These are phyloP conservation scores for Lactarius akahatsu DNA, from an alignment of 768 basidiomycete species.

Conservation along the genomic window DNA sequence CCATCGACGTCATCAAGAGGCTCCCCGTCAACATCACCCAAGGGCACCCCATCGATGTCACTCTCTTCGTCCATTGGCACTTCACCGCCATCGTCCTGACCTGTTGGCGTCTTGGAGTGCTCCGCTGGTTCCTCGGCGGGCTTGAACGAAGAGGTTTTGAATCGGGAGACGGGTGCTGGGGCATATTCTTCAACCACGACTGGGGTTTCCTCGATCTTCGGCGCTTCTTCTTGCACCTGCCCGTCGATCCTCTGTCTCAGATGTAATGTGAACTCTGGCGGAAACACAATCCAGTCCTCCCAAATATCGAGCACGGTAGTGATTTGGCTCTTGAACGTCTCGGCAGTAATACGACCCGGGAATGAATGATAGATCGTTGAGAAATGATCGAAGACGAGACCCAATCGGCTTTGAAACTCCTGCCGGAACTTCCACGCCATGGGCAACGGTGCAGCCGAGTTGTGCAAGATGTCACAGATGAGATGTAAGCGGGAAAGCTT, in stretches of 20 bases:
- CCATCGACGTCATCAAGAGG: constrained; percentile 40
- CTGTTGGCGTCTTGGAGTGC: constrained; percentile 30
- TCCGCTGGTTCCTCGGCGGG: constrained; percentile 51
- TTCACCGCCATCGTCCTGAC: constrained; percentile 41
- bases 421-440: constrained; percentile 98
- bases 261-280: constrained; percentile 78
- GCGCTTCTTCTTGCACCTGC: constrained; percentile 35
- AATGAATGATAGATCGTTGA: constrained; percentile 94
- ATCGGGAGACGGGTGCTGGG: constrained; percentile 49
- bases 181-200: constrained; percentile 37
- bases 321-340: constrained; percentile 94
- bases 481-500: constrained; percentile 94
- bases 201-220: constrained; percentile 26
- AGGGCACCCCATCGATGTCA: constrained; percentile 53
- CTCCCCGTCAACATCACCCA: constrained; percentile 47
- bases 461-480: constrained; percentile 97
- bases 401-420: constrained; percentile 87
- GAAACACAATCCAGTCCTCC: constrained; percentile 98
- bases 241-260: constrained; percentile 78
- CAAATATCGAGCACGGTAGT: constrained; percentile 88
- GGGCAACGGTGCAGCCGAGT: constrained; percentile 89
- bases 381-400: constrained; percentile 95
- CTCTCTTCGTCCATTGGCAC: constrained; percentile 45
- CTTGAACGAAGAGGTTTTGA: constrained; percentile 78
- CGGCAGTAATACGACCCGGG: constrained; percentile 93